Conservation (phyloP, 208 protist species). For the Leishmania turanica region DNA sequence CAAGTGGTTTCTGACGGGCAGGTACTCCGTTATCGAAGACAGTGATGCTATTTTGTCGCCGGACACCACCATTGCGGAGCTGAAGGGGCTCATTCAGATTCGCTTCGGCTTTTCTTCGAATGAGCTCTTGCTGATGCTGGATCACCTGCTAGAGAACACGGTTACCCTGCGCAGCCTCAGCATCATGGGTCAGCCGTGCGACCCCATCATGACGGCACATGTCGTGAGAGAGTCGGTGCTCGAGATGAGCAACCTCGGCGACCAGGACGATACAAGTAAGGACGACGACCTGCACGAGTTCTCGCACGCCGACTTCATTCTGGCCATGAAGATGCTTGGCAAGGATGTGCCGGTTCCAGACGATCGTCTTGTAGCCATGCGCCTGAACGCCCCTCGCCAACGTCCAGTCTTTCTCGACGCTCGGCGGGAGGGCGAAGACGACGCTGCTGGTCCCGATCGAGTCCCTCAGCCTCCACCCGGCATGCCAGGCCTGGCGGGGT, state of each 20-base stretch:
- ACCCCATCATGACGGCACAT: constrained; percentile 59
- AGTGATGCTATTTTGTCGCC: constrained; percentile 64
- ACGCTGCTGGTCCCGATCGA: neutral
- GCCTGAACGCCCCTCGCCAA: constrained; percentile 56
- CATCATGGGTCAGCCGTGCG: constrained; percentile 40
- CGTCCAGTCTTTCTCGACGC: constrained; percentile 70
- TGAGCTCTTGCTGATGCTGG: constrained; percentile 56
- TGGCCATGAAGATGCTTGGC: constrained; percentile 82
- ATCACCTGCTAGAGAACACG: constrained; percentile 66
- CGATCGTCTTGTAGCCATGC: constrained; percentile 64
- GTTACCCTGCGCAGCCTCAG: constrained; percentile 45
- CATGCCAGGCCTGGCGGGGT: constrained; percentile 40
- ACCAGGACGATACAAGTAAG: constrained; percentile 49
- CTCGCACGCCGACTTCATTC: constrained; percentile 79
- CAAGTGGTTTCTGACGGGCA: constrained; percentile 80
- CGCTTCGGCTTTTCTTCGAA: constrained; percentile 75
- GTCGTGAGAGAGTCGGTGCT: constrained; percentile 61
- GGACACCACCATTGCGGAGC: constrained; percentile 68
- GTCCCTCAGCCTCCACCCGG: constrained; percentile 32
- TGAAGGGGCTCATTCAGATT: constrained; percentile 86
- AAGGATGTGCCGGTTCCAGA: constrained; percentile 64
- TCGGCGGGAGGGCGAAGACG: neutral
- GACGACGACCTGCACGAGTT: constrained; percentile 78
- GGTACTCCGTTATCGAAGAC: constrained; percentile 56
- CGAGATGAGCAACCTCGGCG: constrained; percentile 51